These are phyloP conservation scores for Zymoseptoria brevis DNA, from an alignment of 2,329 filamentous ascomycete genomes.

Conservation along the genomic window DNA sequence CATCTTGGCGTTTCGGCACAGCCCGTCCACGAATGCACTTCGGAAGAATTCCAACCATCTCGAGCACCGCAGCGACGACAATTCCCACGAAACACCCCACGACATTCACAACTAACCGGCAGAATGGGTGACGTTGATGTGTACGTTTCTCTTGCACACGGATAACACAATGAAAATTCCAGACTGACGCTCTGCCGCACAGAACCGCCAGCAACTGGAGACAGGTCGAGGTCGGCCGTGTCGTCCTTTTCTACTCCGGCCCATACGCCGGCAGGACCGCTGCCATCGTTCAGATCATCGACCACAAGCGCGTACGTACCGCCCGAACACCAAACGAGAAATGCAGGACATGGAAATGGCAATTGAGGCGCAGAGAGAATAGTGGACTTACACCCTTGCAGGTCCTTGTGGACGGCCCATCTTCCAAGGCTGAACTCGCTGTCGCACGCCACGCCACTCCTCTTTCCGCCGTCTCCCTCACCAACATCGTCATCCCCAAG, in stretches of 20 bases:
- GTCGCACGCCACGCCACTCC: constrained; percentile 81
- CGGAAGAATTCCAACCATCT: not conserved
- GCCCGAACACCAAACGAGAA: constrained; percentile 12
- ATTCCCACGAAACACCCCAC: constrained; percentile 8
- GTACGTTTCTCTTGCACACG: not conserved
- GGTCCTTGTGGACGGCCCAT: constrained; percentile 94
- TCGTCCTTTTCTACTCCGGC: constrained; percentile 83
- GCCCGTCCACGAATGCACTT: not conserved
- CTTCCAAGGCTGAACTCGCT: constrained; percentile 66
- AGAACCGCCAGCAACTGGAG: constrained; percentile 60
- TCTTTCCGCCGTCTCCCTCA: constrained; percentile 78
- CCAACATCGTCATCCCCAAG: constrained; percentile 77
- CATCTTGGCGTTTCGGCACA: not conserved
- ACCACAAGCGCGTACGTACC: constrained; percentile 96
- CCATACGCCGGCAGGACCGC: constrained; percentile 79
- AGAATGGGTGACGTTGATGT: constrained; percentile 27
- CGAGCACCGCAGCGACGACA: constrained; percentile 1
- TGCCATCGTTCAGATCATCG: constrained; percentile 97
- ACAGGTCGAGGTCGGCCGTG: constrained; percentile 96
- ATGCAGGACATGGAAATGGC: constrained; percentile 1
- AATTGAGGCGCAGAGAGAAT: constrained; percentile 9
- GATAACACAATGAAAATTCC: not conserved
- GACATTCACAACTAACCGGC: constrained; percentile 14
- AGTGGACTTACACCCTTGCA: constrained; percentile 37
- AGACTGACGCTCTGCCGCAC: not conserved